Conservation (phyloP, 768 basidiomycete species). For the Russula sp. region DNA sequence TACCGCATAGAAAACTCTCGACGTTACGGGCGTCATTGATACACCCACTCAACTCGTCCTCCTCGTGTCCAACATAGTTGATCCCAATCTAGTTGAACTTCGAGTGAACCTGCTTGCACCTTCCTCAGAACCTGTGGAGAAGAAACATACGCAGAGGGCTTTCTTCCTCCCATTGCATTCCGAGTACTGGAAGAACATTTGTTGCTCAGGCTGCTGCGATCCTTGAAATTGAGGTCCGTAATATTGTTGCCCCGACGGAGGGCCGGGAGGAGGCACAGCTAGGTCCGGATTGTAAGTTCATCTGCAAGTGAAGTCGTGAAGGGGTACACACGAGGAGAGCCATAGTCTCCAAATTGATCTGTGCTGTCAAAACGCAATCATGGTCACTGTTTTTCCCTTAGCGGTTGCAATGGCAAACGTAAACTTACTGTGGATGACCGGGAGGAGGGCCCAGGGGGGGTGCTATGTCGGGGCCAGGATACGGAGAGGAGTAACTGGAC, state of each 20-base stretch:
- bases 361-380: background rate
- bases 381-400: background rate
- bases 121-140: background rate
- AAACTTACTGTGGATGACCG: constrained; percentile 21
- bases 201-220: constrained; percentile 25
- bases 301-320: background rate
- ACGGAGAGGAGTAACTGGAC: constrained; percentile 15
- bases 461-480: background rate
- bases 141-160: constrained; percentile 43
- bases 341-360: constrained; percentile 18
- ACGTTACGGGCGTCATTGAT: constrained; percentile 58
- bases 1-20: constrained; percentile 41
- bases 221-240: constrained; percentile 42
- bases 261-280: constrained; percentile 30
- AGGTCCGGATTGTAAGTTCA: background rate
- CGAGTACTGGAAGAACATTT: constrained; percentile 49
- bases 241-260: constrained; percentile 35
- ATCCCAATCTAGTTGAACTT: constrained; percentile 42
- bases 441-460: constrained; percentile 20
- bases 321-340: constrained; percentile 27
- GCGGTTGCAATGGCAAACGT: background rate
- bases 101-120: background rate
- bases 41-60: constrained; percentile 43
- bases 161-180: constrained; percentile 50
- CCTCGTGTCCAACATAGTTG: constrained; percentile 41